Base-by-base conservation (phyloP, 352 stramenopile species). In the Plasmopara halstedii region DNA sequence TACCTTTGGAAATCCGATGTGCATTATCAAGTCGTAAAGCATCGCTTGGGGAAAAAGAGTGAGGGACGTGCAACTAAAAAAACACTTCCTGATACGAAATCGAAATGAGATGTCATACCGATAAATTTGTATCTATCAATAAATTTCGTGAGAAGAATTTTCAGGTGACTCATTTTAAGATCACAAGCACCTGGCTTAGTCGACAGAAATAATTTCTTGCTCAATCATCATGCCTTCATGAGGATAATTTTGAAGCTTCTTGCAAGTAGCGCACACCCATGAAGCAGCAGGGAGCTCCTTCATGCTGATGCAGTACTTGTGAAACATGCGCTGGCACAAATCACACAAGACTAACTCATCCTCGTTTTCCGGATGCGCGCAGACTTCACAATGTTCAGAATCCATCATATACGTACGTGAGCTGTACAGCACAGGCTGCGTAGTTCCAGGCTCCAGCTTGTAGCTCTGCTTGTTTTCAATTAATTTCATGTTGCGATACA, bases 1-100 rank as follows among this genome's bases (percentile, higher is more conserved):
- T 94, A 94, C 54, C 42, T 91, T 32, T 94, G 82, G 82, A 94
- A 94, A 59, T 88, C 85, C 27, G 76, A 88, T 57, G 68, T 70
- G n/a, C 76, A 90, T 37, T 88, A 88, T 49, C 67, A 86, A 68
- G 64, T 82, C 17, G 67, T 89, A 20, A 89, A 89, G 49, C 85
- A 82, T 33, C 70, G 78, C 15, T 87, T 73, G 73, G 70, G 83
- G 40, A 82, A 80, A 44, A 69, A 67, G 33, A 62, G 66, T 26
- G 57, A 70, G 27, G 14, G 37, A 20, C 46, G 42, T 17, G 42
- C 49, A 47, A 44, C 48, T n/a, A 70, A 62, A 46, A 62, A 61
- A 45, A 37, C 46, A 11, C 25, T 43, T 9, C 13, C 39, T 15
- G 42, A 53, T 10, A 41, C 39, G 8, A 59, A 59, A 53, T 29